Conservation (phyloP, 768 basidiomycete species). For the Inosperma sp. region DNA sequence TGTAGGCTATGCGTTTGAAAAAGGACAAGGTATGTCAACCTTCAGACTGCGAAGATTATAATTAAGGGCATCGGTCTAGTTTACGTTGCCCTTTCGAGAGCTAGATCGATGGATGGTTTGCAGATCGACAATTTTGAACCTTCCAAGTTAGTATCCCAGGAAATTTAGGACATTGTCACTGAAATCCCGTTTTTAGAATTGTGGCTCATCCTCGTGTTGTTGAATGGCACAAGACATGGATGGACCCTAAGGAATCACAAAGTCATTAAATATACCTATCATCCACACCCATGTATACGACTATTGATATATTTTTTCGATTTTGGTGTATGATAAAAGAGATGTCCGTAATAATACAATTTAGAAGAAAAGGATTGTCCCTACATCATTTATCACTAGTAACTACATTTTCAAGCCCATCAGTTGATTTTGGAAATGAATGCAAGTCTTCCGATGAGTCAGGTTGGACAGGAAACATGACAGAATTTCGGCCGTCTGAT, state of each 20-base stretch:
- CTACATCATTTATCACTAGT: too few species aligned
- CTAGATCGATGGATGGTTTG: slow-evolving; percentile 56
- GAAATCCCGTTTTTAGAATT: slow-evolving; percentile 35
- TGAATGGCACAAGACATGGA: slow-evolving; percentile 44
- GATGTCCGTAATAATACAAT: too few species aligned
- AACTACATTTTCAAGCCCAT: background rate
- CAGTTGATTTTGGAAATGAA: background rate
- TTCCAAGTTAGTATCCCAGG: slow-evolving; percentile 40
- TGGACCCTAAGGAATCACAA: background rate
- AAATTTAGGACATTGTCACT: background rate
- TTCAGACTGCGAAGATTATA: background rate
- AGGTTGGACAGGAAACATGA: slow-evolving; percentile 18
- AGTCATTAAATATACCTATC: slow-evolving; percentile 11
- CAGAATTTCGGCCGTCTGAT: slow-evolving; percentile 18
- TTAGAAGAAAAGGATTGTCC: too few species aligned
- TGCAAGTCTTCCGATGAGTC: background rate
- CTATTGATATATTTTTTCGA: too few species aligned
- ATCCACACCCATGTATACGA: slow-evolving; percentile 15
- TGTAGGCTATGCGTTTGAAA: slow-evolving; percentile 68
- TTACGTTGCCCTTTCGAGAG: slow-evolving; percentile 68
- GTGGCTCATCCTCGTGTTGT: slow-evolving; percentile 55
- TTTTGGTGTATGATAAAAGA: too few species aligned
- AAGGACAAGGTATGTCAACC: slow-evolving; percentile 55
- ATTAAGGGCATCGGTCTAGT: slow-evolving; percentile 31
- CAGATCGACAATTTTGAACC: slow-evolving; percentile 61